Evolutionary conservation across 305 asterid species (phyloP), one percentile per base, ranked within the genome.

Genomic region (Salvia sclarea): DNA sequence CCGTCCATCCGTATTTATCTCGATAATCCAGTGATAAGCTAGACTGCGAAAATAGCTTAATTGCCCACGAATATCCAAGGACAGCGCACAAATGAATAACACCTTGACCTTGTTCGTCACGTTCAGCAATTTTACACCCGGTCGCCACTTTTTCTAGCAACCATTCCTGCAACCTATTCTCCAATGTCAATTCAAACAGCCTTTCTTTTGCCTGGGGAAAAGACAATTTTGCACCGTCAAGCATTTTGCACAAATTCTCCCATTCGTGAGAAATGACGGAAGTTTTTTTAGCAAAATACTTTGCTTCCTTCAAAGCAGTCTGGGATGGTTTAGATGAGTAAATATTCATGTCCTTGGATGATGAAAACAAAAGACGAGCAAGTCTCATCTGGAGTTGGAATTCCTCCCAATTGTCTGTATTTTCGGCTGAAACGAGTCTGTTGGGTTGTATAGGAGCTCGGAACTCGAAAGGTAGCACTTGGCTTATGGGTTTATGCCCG

Each of bases 1-100:
- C 92, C 8, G 98, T 89, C 99, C 99, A 91, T 70, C 99, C 98
- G 64, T 35, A 74, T 80, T 89, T 91, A 80, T 95, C 99, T 75
- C 99, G 88, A 75, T 86, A 89, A 84, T 95, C 96, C 80, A 91
- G 17, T 5, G 99, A 89, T 71, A 95, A 77, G 56, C 94, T 96
- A 21, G 99, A 83, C 82, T 85, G 88, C 13, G 91, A 79, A 73
- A 72, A 95, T 9, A 88, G 98, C 76, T 81, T 72, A 55, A 91
- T 82, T 64, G 92, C 91, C 99, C 98, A 94, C 14, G 91, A 79
- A 79, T 91, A 94, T 71, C 92, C 96, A 5, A 94, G 88, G 75
- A 94, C 79, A 54, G 97, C 95, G 80, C 99, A 94, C 80, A 94
- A 82, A 81, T 95, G 99, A 74, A 95, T 89, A 24, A 89, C 97